Conservation (phyloP, 805 yeast genomes). For the Candida boleticola region DNA sequence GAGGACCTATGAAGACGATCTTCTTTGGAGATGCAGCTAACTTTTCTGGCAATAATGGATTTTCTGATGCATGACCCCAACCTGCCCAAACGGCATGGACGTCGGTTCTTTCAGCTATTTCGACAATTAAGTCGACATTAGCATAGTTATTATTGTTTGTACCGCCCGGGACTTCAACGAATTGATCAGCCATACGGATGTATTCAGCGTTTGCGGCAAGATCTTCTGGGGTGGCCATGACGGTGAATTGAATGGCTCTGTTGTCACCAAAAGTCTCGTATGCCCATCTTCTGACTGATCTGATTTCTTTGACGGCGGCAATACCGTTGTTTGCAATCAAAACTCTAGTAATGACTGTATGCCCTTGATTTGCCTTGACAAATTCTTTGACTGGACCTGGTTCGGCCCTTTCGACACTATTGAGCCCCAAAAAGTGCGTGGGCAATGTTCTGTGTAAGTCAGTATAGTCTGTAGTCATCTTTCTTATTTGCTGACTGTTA, state of each 20-base stretch:
- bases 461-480: conserved; percentile 19
- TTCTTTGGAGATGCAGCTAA: conserved; percentile 90
- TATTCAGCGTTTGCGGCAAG: conserved; percentile 95
- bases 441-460: conserved; percentile 47
- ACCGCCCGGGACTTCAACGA: conserved; percentile 98
- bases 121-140: conserved; percentile 95
- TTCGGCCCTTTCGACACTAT: conserved; percentile 73
- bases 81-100: conserved; percentile 99
- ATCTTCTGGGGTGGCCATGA: conserved; percentile 99
- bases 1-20: conserved; percentile 96
- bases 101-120: conserved; percentile 92
- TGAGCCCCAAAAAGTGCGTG: conserved; percentile 76
- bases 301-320: conserved; percentile 97
- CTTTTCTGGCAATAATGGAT: conserved; percentile 90
- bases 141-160: conserved; percentile 98
- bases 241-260: conserved; percentile 88
- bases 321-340: conserved; percentile 98
- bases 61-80: conserved; percentile 99
- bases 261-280: conserved; percentile 98
- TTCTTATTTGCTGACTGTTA: conserved; percentile 1
- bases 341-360: conserved; percentile 85
- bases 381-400: conserved; percentile 80
- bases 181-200: conserved; percentile 98
- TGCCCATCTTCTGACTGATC: conserved; percentile 98
- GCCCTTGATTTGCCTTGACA: conserved; percentile 85